A percentile compares a stretch with the other conserved stretches of the same genome.
phyloP scores from a whole-genome alignment of 2,329 filamentous ascomycete species.

The Metarhizium robertsii region DNA sequence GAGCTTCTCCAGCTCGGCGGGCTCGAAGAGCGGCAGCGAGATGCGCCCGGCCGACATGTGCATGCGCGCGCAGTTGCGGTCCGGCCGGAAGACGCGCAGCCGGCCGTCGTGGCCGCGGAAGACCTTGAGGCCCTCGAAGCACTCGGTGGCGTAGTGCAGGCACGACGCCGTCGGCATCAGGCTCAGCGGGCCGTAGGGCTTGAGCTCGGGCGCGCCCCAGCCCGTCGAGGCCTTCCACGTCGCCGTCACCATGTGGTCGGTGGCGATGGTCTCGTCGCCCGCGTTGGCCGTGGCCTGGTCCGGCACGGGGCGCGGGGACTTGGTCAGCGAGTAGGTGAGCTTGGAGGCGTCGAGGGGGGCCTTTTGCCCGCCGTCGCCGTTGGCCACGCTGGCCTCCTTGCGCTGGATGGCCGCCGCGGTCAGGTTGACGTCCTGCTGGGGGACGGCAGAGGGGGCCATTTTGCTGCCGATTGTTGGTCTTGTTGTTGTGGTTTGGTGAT shows the following conservation, averaged over 20 bases:
- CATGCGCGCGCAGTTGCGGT: conserved; percentile 61
- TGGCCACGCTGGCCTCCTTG: conserved; percentile 31
- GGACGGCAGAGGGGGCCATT: conserved; percentile 40
- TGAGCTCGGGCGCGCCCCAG: conserved; percentile 65
- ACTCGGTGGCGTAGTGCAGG: conserved; percentile 84
- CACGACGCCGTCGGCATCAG: conserved; percentile 74
- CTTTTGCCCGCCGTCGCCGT: conserved; percentile 34
- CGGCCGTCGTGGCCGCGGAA: conserved; percentile 71
- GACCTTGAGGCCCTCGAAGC: conserved; percentile 77
- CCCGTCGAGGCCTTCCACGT: conserved; percentile 56
- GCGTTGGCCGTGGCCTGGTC: conserved; percentile 36
- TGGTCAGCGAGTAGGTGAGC: conserved; percentile 45
- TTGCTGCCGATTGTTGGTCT: conserved; percentile 5
- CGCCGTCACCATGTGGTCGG: conserved; percentile 82
- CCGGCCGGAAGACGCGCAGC: conserved; percentile 69
- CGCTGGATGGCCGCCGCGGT: conserved; percentile 42
- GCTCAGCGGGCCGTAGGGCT: conserved; percentile 66
- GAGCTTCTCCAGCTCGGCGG: conserved; percentile 63
- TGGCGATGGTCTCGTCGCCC: conserved; percentile 49
- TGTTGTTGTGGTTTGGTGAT: background rate
- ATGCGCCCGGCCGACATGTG: conserved; percentile 54
- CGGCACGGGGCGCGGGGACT: conserved; percentile 42
- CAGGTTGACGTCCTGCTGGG: conserved; percentile 39
- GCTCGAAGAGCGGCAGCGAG: conserved; percentile 64
- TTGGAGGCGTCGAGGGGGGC: conserved; percentile 54